Evolutionary conservation across 148 eudicot genomes (phyloP), one percentile per base, ranked within the genome.

Genomic region (Spergularia marina): DNA sequence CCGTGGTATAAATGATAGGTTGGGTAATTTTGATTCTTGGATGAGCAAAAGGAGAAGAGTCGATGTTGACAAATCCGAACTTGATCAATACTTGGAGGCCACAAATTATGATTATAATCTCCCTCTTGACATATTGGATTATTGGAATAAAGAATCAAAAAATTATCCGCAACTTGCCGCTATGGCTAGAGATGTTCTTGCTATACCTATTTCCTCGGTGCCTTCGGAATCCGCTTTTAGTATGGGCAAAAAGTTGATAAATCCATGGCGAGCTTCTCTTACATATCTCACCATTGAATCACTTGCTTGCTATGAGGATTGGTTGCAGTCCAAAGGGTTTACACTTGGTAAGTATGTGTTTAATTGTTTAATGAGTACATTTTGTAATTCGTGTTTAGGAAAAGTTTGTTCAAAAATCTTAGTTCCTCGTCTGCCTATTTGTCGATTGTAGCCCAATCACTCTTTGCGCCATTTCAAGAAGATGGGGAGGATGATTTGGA

Each of bases 161-260:
- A 23, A 15, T 18, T 69, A 17, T 52, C 72, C 72, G 10, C 12
- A n/a, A 5, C 40, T 69, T 21, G 23, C 57, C 17, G 54, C 57
- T 5, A 10, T 69, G 18, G n/a, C 57, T 49, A 56, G n/a, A 9
- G 72, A 69, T 69, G 20, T 69, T 3, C 55, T 69, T 12, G 25
- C 40, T 25, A 69, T 69, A 12, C 57, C 57, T 4, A 52, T 69
- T 12, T 69, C 72, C 12, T 49, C 30, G 20, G 53, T 49, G 10
- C 72, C 72, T 47, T 68, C 17, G 13, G 56, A 68, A 44, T 66
- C 4, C 2, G 58, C 57, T 13, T 69, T 69, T 69, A 20, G 57
- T 30, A 69, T 69, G 58, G 72, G 57, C 3, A 69, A 69, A 25
- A 69, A 69, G 16, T 69, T 69, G 72, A 69, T 66, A 1, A 34